A percentile compares a stretch with the other conserved stretches of the same genome.
Conservation (phyloP, 73 alveolate genomes). For the Urostyla sp. region DNA sequence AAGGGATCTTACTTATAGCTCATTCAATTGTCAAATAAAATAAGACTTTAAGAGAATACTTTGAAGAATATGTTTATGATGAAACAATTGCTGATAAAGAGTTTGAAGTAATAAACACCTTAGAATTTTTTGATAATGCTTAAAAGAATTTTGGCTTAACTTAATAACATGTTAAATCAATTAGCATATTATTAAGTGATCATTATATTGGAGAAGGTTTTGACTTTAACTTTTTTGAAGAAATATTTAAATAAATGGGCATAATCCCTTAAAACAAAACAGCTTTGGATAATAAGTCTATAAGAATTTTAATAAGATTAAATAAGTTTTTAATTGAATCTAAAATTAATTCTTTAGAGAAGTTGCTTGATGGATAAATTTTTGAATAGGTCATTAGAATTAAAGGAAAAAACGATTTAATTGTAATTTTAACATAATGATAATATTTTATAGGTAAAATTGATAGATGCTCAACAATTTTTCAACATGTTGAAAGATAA, state of each 20-base stretch:
- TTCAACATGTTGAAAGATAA: not conserved
- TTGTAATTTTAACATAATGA: not conserved
- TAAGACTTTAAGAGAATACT: not conserved
- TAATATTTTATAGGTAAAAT: not conserved
- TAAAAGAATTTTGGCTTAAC: not conserved
- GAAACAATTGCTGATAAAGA: conserved; percentile 25
- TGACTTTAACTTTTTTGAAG: conserved; percentile 36
- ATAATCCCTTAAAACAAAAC: not conserved
- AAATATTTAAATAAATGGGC: conserved; percentile 41
- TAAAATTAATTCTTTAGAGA: conserved; percentile 15
- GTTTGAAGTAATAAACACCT: not conserved
- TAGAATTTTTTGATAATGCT: conserved; percentile 13
- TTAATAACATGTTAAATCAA: conserved; percentile 22
- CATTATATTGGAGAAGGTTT: conserved; percentile 39
- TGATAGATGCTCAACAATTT: not conserved
- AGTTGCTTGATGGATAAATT: conserved; percentile 9
- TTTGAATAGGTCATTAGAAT: conserved; percentile 13
- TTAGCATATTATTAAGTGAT: conserved; percentile 27
- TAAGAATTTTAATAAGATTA: conserved; percentile 9
- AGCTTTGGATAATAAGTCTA: conserved; percentile 23
- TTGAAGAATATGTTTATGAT: conserved; percentile 19
- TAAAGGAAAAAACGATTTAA: conserved; percentile 25
- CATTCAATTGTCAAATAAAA: not conserved
- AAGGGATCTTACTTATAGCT: conserved; percentile 37
- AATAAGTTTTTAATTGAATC: not conserved